These are phyloP conservation scores for Sugiyamaella chiloensis DNA, from an alignment of 805 yeast genomes.

Conservation along the genomic window DNA sequence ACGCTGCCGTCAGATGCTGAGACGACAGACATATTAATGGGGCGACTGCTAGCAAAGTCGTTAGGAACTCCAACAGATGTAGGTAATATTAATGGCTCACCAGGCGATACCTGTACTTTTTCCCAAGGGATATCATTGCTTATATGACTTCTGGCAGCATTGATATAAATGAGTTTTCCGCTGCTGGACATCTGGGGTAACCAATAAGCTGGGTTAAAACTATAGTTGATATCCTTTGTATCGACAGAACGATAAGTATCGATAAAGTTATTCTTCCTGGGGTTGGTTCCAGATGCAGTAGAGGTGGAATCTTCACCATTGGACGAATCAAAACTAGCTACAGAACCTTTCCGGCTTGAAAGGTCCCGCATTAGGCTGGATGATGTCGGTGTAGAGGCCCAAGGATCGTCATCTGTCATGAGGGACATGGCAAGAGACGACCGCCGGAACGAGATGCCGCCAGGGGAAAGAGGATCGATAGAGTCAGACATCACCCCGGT, in stretches of 20 bases:
- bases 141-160: conserved; percentile 19
- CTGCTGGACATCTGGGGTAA: conserved; percentile 31
- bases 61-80: conserved; percentile 9
- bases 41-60: conserved; percentile 10
- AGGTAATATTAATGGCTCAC: conserved; percentile 12
- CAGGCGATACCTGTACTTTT: conserved; percentile 9
- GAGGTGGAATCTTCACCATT: conserved; percentile 16
- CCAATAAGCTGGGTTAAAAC: conserved; percentile 29
- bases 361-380: not conserved
- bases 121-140: conserved; percentile 25
- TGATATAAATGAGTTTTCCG: conserved; percentile 24
- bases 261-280: conserved; percentile 3
- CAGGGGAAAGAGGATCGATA: not conserved
- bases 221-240: conserved; percentile 12
- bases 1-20: conserved; percentile 6
- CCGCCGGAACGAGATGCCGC: not conserved
- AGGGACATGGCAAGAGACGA: conserved; percentile 3
- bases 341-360: conserved; percentile 20
- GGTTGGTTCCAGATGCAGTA: conserved; percentile 7
- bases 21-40: conserved; percentile 3
- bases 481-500: not conserved
- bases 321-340: conserved; percentile 21
- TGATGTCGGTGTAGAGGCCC: conserved; percentile 8
- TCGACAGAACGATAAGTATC: conserved; percentile 14
- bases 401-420: conserved; percentile 10